Evolutionary conservation across 176 grass and related monocot species (phyloP).

Genomic region (Oryza punctata): DNA sequence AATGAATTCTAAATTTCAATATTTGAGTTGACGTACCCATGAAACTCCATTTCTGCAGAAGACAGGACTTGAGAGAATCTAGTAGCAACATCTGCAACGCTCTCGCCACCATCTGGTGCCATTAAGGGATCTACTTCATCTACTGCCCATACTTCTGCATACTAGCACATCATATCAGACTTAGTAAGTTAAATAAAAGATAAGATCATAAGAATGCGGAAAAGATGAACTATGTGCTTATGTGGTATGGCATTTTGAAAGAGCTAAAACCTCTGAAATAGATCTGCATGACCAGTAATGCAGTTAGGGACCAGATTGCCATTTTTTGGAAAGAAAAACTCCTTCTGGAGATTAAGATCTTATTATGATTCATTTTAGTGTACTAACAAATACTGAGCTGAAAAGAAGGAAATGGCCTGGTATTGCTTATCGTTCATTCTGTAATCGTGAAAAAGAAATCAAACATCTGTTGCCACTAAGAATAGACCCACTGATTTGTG

Average conservation of each 20-base stretch:
- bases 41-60: slow-evolving; percentile 50
- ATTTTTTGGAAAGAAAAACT: too few species aligned
- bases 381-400: too few species aligned
- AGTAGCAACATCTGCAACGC: slow-evolving; percentile 75
- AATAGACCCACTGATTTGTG: background rate
- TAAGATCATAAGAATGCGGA: background rate
- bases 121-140: slow-evolving; percentile 74
- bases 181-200: slow-evolving; percentile 21
- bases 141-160: slow-evolving; percentile 79
- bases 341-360: too few species aligned
- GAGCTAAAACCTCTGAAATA: too few species aligned
- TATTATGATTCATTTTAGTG: too few species aligned
- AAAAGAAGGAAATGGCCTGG: too few species aligned
- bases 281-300: too few species aligned
- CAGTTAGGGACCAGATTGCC: too few species aligned
- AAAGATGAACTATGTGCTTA: background rate
- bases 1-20: background rate
- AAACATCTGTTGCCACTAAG: background rate
- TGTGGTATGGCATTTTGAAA: background rate
- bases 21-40: slow-evolving; percentile 50
- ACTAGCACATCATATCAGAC: slow-evolving; percentile 49
- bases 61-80: slow-evolving; percentile 56
- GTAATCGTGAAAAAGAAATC: background rate
- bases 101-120: slow-evolving; percentile 77
- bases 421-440: background rate